phyloP scores from a whole-genome alignment of 805 yeast species.

The Saccharomycopsis fibuligera region DNA sequence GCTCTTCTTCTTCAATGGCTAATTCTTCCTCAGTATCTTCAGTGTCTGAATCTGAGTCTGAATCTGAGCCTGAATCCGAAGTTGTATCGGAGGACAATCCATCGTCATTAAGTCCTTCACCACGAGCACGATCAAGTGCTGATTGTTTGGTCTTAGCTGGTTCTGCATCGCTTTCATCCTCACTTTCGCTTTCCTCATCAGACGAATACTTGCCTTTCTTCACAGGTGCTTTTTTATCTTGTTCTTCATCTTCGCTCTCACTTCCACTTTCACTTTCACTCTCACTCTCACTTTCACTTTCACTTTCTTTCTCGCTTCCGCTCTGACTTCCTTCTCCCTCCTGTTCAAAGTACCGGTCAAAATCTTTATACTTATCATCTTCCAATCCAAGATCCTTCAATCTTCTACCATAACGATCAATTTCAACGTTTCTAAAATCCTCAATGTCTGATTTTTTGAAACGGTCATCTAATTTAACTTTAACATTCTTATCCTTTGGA shows the following conservation, averaged over 20 bases:
- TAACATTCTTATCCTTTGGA: slow-evolving; percentile 62
- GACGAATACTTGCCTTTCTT: slow-evolving; percentile 28
- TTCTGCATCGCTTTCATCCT: slow-evolving; percentile 26
- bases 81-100: slow-evolving; percentile 27
- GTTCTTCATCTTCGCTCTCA: slow-evolving; percentile 34
- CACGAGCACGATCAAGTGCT: slow-evolving; percentile 25
- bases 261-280: slow-evolving; percentile 50
- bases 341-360: slow-evolving; percentile 61
- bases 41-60: slow-evolving; percentile 31
- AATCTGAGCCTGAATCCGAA: slow-evolving; percentile 41
- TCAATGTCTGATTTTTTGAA: slow-evolving; percentile 60
- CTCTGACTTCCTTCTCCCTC: slow-evolving; percentile 27
- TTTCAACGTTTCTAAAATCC: slow-evolving; percentile 52
- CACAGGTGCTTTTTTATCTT: slow-evolving; percentile 25
- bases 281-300: slow-evolving; percentile 18
- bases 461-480: slow-evolving; percentile 77
- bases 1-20: slow-evolving; percentile 50
- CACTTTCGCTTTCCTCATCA: slow-evolving; percentile 26
- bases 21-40: slow-evolving; percentile 46
- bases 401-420: slow-evolving; percentile 85
- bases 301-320: slow-evolving; percentile 20
- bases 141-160: slow-evolving; percentile 23
- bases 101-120: slow-evolving; percentile 25
- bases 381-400: slow-evolving; percentile 34
- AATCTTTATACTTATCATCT: slow-evolving; percentile 39